Evolutionary conservation across 192 early-diverging fungal genomes (phyloP).

Genomic region (Chytriomyces sp.): DNA sequence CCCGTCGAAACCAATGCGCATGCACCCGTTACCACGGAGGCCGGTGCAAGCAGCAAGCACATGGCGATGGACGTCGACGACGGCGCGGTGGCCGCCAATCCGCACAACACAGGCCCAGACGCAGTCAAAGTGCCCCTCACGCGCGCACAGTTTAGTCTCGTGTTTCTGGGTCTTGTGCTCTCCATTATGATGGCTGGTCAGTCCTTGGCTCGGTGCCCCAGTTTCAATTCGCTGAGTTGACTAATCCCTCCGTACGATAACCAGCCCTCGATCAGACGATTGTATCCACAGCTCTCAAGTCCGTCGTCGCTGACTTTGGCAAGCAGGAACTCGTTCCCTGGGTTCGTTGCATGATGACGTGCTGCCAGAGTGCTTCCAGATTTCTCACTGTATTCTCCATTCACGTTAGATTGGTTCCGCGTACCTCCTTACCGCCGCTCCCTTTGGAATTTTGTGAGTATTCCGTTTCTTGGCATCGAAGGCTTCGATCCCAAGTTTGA

Average conservation of each 20-base stretch:
- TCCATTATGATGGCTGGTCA: slow-evolving; percentile 71
- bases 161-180: slow-evolving; percentile 42
- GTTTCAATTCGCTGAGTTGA: slow-evolving; percentile 69
- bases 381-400: not conserved
- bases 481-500: not conserved
- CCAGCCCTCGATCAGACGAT: slow-evolving; percentile 35
- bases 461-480: not conserved
- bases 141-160: slow-evolving; percentile 24
- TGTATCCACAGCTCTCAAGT: slow-evolving; percentile 28
- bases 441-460: slow-evolving; percentile 50
- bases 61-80: too few species aligned
- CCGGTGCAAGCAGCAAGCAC: too few species aligned
- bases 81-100: too few species aligned
- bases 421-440: slow-evolving; percentile 66
- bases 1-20: too few species aligned
- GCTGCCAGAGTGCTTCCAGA: not conserved
- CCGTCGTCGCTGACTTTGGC: slow-evolving; percentile 9
- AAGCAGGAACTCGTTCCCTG: slow-evolving; percentile 67
- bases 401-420: slow-evolving; percentile 70
- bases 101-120: too few species aligned
- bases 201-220: slow-evolving; percentile 79
- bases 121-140: slow-evolving; percentile 24
- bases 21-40: too few species aligned
- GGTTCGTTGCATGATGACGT: slow-evolving; percentile 57
- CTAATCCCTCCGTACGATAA: slow-evolving; percentile 65